Conservation (phyloP, 2,329 filamentous ascomycete genomes). For the Chrysoporthe cubensis region DNA sequence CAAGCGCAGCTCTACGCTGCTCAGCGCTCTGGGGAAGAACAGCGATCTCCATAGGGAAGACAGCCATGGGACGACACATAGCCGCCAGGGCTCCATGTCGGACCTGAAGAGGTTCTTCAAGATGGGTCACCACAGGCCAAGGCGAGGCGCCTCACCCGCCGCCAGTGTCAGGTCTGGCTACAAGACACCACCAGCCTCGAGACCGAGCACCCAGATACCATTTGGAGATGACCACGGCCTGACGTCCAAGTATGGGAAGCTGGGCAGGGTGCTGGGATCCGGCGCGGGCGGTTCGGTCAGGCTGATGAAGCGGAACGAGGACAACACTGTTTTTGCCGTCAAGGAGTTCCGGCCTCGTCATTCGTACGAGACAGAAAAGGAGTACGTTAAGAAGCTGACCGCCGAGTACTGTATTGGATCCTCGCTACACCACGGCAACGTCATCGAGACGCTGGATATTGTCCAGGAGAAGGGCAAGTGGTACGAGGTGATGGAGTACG, state of each 20-base stretch:
- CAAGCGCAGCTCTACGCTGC: conserved; percentile 51
- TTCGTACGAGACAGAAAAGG: conserved; percentile 89
- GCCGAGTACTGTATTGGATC: conserved; percentile 98
- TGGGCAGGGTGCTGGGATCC: conserved; percentile 90
- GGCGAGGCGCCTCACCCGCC: conserved; percentile 67
- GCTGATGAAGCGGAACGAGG: conserved; percentile 89
- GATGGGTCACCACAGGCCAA: conserved; percentile 71
- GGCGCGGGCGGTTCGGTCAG: conserved; percentile 94
- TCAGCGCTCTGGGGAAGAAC: conserved; percentile 43
- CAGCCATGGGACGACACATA: conserved; percentile 50
- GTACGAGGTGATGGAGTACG: conserved; percentile 99
- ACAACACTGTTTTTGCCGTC: conserved; percentile 92
- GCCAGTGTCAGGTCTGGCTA: conserved; percentile 55
- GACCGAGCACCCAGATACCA: conserved; percentile 67
- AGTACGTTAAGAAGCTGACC: conserved; percentile 97
- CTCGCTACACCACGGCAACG: conserved; percentile 94
- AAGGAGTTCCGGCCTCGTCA: conserved; percentile 95
- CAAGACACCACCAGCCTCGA: conserved; percentile 52
- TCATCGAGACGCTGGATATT: conserved; percentile 97
- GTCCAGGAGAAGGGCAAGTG: conserved; percentile 91
- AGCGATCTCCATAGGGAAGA: conserved; percentile 52
- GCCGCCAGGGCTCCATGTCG: conserved; percentile 80
- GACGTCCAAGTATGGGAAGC: conserved; percentile 90
- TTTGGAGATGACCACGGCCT: conserved; percentile 95
- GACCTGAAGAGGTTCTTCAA: conserved; percentile 98